Conservation (phyloP, 2,329 filamentous ascomycete genomes). For the Trichoderma semiorbis region DNA sequence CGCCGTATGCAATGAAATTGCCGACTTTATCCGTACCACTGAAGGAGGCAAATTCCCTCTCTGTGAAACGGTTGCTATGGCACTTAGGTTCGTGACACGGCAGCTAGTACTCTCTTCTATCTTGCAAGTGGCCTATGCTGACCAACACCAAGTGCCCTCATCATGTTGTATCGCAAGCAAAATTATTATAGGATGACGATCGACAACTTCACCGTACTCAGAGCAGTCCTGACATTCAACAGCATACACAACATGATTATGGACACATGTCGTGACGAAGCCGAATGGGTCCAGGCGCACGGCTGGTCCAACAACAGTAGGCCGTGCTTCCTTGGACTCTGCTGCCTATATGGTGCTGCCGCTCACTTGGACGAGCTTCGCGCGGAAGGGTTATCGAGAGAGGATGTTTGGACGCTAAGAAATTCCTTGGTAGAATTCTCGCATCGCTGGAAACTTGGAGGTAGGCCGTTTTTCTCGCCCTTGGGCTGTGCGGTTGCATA, state of each 20-base stretch:
- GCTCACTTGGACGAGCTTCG: background rate
- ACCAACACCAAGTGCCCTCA: background rate
- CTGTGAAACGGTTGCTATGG: conserved; percentile 5
- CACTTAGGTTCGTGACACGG: background rate
- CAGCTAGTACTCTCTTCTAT: background rate
- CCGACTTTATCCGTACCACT: background rate
- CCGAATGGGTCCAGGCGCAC: background rate
- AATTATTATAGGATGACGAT: background rate
- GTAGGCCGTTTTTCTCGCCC: background rate
- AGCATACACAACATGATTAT: conserved; percentile 5
- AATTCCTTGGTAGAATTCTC: background rate
- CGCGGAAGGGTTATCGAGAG: background rate
- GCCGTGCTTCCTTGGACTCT: background rate
- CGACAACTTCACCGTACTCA: background rate
- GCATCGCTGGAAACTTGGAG: background rate
- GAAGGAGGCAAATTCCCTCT: background rate
- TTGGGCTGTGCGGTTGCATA: background rate
- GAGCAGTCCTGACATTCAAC: background rate
- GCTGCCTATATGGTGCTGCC: conserved; percentile 2
- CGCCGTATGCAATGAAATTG: background rate
- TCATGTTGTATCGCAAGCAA: conserved; percentile 5
- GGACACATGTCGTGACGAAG: background rate
- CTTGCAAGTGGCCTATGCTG: background rate
- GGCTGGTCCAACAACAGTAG: conserved; percentile 1
- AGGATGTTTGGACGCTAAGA: background rate